Evolutionary conservation across 2,329 filamentous ascomycete genomes (phyloP).

Genomic region (Alternaria metachromatica): DNA sequence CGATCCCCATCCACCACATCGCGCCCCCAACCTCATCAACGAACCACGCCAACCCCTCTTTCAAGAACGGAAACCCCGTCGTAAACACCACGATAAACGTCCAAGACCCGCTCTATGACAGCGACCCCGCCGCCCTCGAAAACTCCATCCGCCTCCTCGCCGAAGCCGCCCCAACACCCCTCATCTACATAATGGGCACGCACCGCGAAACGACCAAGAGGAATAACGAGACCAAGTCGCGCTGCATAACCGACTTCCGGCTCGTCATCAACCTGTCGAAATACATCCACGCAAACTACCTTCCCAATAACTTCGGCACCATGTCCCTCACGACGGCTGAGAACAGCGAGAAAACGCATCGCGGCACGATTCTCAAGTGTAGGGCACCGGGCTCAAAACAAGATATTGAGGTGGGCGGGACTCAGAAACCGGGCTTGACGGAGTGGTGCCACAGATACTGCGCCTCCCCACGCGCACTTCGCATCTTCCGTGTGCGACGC

Average conservation of each 20-base stretch:
- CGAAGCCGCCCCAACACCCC: conserved; percentile 36
- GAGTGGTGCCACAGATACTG: conserved; percentile 76
- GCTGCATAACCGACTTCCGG: conserved; percentile 46
- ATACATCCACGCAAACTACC: conserved; percentile 35
- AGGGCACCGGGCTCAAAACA: conserved; percentile 57
- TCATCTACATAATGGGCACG: conserved; percentile 49
- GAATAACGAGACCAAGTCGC: conserved; percentile 46
- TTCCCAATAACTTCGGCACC: conserved; percentile 13
- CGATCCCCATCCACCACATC: conserved; percentile 32
- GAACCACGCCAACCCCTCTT: conserved; percentile 31
- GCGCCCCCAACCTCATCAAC: conserved; percentile 35
- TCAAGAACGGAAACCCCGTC: conserved; percentile 36
- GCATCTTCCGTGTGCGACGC: conserved; percentile 54
- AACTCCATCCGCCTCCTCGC: conserved; percentile 35
- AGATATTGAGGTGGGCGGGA: conserved; percentile 56
- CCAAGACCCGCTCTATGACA: conserved; percentile 43
- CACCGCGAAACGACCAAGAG: conserved; percentile 46
- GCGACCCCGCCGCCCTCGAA: conserved; percentile 42
- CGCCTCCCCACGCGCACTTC: conserved; percentile 63
- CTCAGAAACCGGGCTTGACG: conserved; percentile 50
- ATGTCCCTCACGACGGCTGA: conserved; percentile 56
- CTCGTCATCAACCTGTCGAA: conserved; percentile 43
- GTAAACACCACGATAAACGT: conserved; percentile 34
- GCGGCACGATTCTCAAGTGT: conserved; percentile 67
- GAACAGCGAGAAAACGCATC: conserved; percentile 66